Conservation (phyloP, 192 early-diverging fungal species). For the Ambispora gerdemannii region DNA sequence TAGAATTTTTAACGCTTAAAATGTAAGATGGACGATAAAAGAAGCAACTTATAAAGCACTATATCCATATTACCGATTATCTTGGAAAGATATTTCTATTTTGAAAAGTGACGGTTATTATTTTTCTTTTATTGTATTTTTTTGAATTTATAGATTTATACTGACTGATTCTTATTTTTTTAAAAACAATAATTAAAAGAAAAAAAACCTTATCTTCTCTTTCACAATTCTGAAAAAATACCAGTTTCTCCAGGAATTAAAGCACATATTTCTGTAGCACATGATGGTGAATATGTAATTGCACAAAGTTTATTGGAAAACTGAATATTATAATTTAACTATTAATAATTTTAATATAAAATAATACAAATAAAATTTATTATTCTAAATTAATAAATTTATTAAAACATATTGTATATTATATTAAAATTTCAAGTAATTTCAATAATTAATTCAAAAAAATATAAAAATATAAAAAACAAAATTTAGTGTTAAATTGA, state of each 20-base stretch:
- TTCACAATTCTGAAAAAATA: constrained; percentile 38
- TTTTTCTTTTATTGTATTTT: constrained; percentile 4
- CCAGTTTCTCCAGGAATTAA: constrained; percentile 36
- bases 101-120: constrained; percentile 43
- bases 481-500: too few species aligned
- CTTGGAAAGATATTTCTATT: constrained; percentile 64
- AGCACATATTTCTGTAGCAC: constrained; percentile 64
- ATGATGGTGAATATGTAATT: constrained; percentile 74
- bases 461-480: too few species aligned
- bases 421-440: too few species aligned
- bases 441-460: too few species aligned
- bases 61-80: constrained; percentile 52
- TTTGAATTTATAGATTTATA: background rate
- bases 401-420: too few species aligned
- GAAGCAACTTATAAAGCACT: constrained; percentile 75
- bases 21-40: constrained; percentile 64
- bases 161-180: background rate
- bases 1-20: background rate
- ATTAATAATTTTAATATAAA: too few species aligned
- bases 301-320: constrained; percentile 65
- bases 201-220: constrained; percentile 27
- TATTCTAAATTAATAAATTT: too few species aligned
- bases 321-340: too few species aligned
- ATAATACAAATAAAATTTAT: too few species aligned
- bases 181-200: constrained; percentile 40